Percentiles rank a stretch among this genome's conserved stretches.
Evolutionary conservation across 2,329 filamentous ascomycete genomes (phyloP).

Genomic region (Domatiomyces globalis): DNA sequence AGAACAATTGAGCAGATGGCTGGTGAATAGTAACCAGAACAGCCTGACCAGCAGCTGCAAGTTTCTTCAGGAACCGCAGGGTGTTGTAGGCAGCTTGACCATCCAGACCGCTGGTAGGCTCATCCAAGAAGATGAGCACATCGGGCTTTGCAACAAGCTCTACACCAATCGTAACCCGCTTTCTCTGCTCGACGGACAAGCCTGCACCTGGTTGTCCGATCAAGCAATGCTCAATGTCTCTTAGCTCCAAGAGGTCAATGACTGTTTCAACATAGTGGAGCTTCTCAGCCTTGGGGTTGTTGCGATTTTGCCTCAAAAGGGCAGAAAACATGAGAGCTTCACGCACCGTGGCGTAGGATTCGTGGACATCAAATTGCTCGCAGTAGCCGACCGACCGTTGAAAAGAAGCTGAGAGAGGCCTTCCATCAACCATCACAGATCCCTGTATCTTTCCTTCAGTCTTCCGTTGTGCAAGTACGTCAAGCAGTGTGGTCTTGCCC

Average conservation of each 20-base stretch:
- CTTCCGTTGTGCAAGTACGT: constrained; percentile 31
- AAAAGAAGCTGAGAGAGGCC: constrained; percentile 34
- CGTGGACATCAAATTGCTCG: constrained; percentile 54
- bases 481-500: constrained; percentile 37
- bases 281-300: constrained; percentile 47
- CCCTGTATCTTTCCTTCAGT: constrained; percentile 30
- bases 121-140: constrained; percentile 48
- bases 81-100: constrained; percentile 53
- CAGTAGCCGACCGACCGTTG: constrained; percentile 41
- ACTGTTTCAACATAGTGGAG: constrained; percentile 55
- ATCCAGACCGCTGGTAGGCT: constrained; percentile 54
- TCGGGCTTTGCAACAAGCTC: constrained; percentile 49
- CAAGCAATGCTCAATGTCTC: constrained; percentile 49
- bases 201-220: constrained; percentile 48
- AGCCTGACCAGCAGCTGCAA: constrained; percentile 62
- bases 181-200: constrained; percentile 51
- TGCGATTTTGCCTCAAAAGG: constrained; percentile 45
- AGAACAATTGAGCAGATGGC: constrained; percentile 71
- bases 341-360: constrained; percentile 50
- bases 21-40: constrained; percentile 88
- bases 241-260: constrained; percentile 55
- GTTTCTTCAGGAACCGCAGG: constrained; percentile 45
- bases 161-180: constrained; percentile 49
- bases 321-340: constrained; percentile 55
- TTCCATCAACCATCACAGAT: constrained; percentile 32